Base-by-base conservation (phyloP, 2,329 filamentous ascomycete species). In the Exophiala spinifera region DNA sequence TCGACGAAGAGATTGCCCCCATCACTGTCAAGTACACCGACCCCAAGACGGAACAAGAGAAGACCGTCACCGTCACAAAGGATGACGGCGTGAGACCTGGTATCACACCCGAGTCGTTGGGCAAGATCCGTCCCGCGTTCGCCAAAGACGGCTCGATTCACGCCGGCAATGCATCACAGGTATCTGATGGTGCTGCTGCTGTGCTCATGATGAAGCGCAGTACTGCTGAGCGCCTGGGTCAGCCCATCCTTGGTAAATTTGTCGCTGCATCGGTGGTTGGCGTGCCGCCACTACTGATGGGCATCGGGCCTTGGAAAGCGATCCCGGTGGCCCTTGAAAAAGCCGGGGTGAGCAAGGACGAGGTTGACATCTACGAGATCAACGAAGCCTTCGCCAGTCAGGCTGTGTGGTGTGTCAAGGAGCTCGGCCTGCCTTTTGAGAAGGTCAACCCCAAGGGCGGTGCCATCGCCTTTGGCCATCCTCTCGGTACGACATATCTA, bases 361-460 rank as follows among this genome's bases (percentile, higher is more conserved):
- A 97, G 64, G 90, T 99, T 25, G 94, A 97, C 70, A 92, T 97
- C 68, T 97, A 83, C 68, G 94, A 99, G 82, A 96, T 99, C 81
- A 99, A 99, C 79, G 94, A 99, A 82, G 94, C 94, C 1, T 99
- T 99, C 72, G 94, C 94, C 28, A 89, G 84, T 61, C 92, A 97
- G 80, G 96, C 90, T 73, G 74, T 97, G 63, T 97, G 88, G 88
- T 96, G 91, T 73, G 84, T 89, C 60, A 89, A 94, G 67, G 86
- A 96, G 78, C 82, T 99, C 19, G 87, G 86, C 42, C 75, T 99
- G 23, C 88, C 90, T 49, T 69, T 79, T 57, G 86, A 89, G 62
- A 97, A 96, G 82, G 85, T 99, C 69, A 97, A 97, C 78, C 92
- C 92, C 66, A 96, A 96, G 81, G 94, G 92, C 62, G 92, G 92